Evolutionary conservation across 331 rosid species (phyloP).

Genomic region (Prunus yedoensis): DNA sequence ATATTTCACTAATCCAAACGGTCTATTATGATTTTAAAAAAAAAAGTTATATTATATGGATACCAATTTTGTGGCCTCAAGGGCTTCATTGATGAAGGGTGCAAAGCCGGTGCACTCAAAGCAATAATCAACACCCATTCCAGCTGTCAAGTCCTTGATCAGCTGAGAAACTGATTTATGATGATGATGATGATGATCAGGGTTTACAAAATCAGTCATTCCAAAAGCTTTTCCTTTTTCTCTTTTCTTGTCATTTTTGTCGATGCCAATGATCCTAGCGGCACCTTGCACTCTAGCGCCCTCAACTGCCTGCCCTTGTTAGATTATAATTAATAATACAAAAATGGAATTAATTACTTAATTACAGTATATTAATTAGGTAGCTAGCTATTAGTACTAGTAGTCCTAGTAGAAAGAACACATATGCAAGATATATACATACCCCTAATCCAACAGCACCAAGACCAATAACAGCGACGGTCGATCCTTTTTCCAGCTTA

Average conservation of each 20-base stretch:
- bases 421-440: background rate
- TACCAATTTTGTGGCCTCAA: slow-evolving; percentile 49
- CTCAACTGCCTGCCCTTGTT: slow-evolving; percentile 21
- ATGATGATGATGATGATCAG: background rate
- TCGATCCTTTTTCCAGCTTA: slow-evolving; percentile 36
- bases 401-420: no score
- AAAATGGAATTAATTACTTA: no score
- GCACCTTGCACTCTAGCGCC: slow-evolving; percentile 50
- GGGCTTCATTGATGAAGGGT: slow-evolving; percentile 30
- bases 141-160: slow-evolving; percentile 37
- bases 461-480: slow-evolving; percentile 52
- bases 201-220: slow-evolving; percentile 51
- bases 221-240: slow-evolving; percentile 51
- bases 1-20: no score
- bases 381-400: background rate
- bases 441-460: slow-evolving; percentile 71
- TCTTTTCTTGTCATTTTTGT: slow-evolving; percentile 44
- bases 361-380: no score
- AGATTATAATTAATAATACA: no score
- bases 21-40: no score
- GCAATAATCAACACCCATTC: slow-evolving; percentile 58
- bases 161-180: slow-evolving; percentile 36
- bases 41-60: background rate
- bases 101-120: slow-evolving; percentile 48
- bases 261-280: slow-evolving; percentile 43